Percentiles rank a stretch among this genome's conserved stretches.
These are phyloP conservation scores for Aspergillus nomiae DNA, from an alignment of 2,329 filamentous ascomycete genomes.

Conservation along the genomic window DNA sequence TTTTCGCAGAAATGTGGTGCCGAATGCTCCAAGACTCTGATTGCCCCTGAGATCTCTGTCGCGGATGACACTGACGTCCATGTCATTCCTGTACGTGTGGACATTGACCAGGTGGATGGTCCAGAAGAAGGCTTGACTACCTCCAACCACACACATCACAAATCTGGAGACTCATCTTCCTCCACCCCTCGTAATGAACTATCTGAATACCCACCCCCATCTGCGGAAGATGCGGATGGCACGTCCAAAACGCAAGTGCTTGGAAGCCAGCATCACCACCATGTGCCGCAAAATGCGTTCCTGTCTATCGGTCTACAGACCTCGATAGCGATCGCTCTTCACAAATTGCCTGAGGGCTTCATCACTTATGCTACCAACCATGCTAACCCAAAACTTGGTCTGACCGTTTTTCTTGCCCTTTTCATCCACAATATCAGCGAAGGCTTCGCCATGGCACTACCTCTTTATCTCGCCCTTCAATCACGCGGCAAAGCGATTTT, in stretches of 20 bases:
- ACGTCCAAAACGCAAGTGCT: conserved; percentile 6
- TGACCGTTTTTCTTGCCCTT: conserved; percentile 90
- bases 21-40: conserved; percentile 58
- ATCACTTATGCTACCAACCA: conserved; percentile 98
- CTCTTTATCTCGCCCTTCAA: conserved; percentile 85
- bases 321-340: conserved; percentile 88
- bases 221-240: conserved; percentile 4
- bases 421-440: conserved; percentile 99
- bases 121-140: conserved; percentile 11
- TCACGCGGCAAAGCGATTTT: conserved; percentile 79
- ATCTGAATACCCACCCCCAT: conserved; percentile 7
- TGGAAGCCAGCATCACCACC: conserved; percentile 72
- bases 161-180: conserved; percentile 7
- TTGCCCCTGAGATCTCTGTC: conserved; percentile 17
- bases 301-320: conserved; percentile 95
- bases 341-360: conserved; percentile 87
- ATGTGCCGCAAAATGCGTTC: conserved; percentile 92
- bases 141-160: not conserved
- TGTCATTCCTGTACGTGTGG: conserved; percentile 20
- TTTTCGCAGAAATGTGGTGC: conserved; percentile 63
- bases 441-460: conserved; percentile 90
- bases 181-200: conserved; percentile 16
- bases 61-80: conserved; percentile 19
- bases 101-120: conserved; percentile 14
- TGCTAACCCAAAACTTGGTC: conserved; percentile 82